Percentiles rank a stretch among this genome's conserved stretches.
phyloP scores from a whole-genome alignment of 2,329 filamentous ascomycete genomes.

The Lecanosticta acicola region DNA sequence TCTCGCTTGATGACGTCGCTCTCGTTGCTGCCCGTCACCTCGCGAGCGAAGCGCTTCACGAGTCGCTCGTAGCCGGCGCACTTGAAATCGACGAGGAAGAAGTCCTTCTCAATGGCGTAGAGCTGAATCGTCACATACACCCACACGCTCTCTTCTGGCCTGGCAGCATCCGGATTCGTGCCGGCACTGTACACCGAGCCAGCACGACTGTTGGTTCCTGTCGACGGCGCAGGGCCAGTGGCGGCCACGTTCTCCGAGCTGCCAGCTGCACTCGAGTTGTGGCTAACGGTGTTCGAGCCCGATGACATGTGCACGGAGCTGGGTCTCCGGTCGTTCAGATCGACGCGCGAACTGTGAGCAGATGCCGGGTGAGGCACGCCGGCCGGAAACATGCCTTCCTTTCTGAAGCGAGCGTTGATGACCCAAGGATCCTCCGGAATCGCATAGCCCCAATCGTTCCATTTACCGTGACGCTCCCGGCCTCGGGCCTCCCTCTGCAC shows the following conservation, averaged over 20 bases:
- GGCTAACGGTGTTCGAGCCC: conserved; percentile 10
- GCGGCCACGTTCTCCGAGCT: conserved; percentile 28
- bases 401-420: conserved; percentile 82
- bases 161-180: conserved; percentile 26
- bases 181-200: conserved; percentile 13
- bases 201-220: conserved; percentile 4
- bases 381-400: conserved; percentile 64
- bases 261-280: conserved; percentile 19
- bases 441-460: conserved; percentile 59
- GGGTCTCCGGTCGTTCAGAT: conserved; percentile 33
- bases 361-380: conserved; percentile 46
- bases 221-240: conserved; percentile 15
- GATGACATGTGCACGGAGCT: conserved; percentile 26
- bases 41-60: conserved; percentile 42
- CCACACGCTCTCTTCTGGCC: conserved; percentile 65
- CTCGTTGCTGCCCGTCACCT: conserved; percentile 28
- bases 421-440: conserved; percentile 95
- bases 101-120: conserved; percentile 85
- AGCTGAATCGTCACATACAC: conserved; percentile 95
- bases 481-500: conserved; percentile 24
- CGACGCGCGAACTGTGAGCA: conserved; percentile 44
- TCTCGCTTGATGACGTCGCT: conserved; percentile 19
- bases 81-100: conserved; percentile 97
- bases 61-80: conserved; percentile 95
- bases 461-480: conserved; percentile 40